Evolutionary conservation across 2,329 filamentous ascomycete genomes (phyloP).

Genomic region (Endoconidiophora laricicola): DNA sequence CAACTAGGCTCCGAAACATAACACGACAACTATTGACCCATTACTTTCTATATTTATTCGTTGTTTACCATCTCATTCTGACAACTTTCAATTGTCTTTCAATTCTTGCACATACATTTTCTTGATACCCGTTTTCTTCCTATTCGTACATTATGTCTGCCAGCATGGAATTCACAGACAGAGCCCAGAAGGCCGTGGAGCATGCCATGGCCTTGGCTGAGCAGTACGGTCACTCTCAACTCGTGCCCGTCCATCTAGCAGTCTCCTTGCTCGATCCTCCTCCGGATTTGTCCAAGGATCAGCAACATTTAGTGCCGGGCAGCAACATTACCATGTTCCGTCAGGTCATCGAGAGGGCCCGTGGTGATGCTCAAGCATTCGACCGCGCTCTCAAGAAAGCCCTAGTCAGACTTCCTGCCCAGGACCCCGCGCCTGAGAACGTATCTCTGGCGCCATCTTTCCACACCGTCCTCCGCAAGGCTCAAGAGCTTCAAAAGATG

Average conservation of each 20-base stretch:
- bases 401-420: slow-evolving; percentile 77
- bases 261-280: slow-evolving; percentile 64
- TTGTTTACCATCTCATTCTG: neutral
- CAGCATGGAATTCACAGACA: slow-evolving; percentile 83
- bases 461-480: slow-evolving; percentile 64
- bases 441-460: slow-evolving; percentile 71
- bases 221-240: slow-evolving; percentile 80
- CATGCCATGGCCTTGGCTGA: slow-evolving; percentile 78
- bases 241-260: slow-evolving; percentile 78
- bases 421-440: slow-evolving; percentile 85
- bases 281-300: slow-evolving; percentile 62
- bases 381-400: slow-evolving; percentile 82
- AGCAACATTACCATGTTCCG: slow-evolving; percentile 64
- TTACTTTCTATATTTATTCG: neutral
- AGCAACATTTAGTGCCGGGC: slow-evolving; percentile 55
- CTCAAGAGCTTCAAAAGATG: slow-evolving; percentile 84
- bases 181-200: slow-evolving; percentile 74
- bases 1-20: neutral
- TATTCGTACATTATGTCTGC: slow-evolving; percentile 39
- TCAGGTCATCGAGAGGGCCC: slow-evolving; percentile 84
- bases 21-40: neutral
- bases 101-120: neutral
- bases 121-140: slow-evolving; percentile 1
- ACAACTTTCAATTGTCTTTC: neutral
- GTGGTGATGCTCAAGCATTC: slow-evolving; percentile 79